phyloP scores from a whole-genome alignment of 208 protist species.

The Trichomonas tenax region DNA sequence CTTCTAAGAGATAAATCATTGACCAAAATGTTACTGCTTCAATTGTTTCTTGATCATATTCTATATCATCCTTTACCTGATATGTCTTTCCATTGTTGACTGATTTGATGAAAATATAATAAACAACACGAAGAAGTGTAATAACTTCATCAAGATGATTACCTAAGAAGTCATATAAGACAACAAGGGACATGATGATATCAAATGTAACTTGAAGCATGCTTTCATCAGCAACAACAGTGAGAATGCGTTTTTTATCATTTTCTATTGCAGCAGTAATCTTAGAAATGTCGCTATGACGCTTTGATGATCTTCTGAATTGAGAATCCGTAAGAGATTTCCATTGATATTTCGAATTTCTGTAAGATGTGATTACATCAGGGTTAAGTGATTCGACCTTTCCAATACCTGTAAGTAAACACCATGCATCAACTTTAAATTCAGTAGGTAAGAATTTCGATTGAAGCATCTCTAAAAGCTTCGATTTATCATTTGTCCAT shows the following conservation, averaged over 20 bases:
- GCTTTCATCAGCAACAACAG: neutral
- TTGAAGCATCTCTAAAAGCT: neutral
- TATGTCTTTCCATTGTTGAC: neutral
- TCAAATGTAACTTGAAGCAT: neutral
- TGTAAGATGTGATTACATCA: neutral
- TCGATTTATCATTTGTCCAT: too few species aligned
- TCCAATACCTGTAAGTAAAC: neutral
- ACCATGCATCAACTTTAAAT: neutral
- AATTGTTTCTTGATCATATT: neutral
- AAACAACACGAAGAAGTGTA: neutral
- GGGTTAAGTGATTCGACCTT: neutral
- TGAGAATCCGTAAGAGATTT: neutral
- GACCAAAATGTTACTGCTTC: neutral
- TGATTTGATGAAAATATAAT: neutral
- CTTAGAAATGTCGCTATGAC: neutral
- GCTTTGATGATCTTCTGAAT: neutral
- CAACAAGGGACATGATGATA: neutral
- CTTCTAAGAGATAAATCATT: neutral
- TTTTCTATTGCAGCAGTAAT: neutral
- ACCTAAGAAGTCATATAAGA: neutral
- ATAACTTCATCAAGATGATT: neutral
- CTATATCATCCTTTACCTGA: neutral
- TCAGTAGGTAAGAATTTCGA: neutral
- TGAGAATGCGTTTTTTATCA: neutral
- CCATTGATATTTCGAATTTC: neutral